phyloP scores from a whole-genome alignment of 2,329 filamentous ascomycete species.

The Penicillium crustosum region DNA sequence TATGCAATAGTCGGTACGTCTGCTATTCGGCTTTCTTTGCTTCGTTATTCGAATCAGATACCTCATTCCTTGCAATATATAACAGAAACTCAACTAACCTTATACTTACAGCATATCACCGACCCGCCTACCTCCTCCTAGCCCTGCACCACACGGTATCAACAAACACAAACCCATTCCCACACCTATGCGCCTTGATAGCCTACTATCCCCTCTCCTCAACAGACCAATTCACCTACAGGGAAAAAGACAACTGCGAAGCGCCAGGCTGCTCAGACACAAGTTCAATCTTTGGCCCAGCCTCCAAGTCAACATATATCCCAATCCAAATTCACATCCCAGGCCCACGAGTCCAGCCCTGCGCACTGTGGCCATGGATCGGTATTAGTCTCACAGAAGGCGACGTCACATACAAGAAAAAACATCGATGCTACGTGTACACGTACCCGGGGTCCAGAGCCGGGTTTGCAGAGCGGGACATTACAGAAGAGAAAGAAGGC shows the following conservation, averaged over 20 bases:
- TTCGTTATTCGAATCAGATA: background rate
- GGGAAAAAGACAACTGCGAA: slow-evolving; percentile 21
- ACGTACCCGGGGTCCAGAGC: slow-evolving; percentile 55
- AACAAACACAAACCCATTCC: slow-evolving; percentile 56
- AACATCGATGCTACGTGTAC: slow-evolving; percentile 43
- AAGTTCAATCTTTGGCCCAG: slow-evolving; percentile 34
- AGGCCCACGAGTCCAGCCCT: slow-evolving; percentile 25
- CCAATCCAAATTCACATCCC: slow-evolving; percentile 59
- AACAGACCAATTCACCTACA: slow-evolving; percentile 10
- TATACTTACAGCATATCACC: slow-evolving; percentile 53
- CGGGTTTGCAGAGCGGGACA: slow-evolving; percentile 67
- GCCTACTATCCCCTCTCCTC: slow-evolving; percentile 55
- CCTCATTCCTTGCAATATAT: background rate
- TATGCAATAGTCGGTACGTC: slow-evolving; percentile 60
- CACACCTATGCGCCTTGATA: slow-evolving; percentile 57
- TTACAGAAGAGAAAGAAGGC: slow-evolving; percentile 56
- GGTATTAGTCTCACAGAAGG: slow-evolving; percentile 25
- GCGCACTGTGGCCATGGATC: slow-evolving; percentile 26
- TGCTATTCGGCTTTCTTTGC: background rate
- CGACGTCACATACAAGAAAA: slow-evolving; percentile 29
- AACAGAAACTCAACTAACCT: background rate
- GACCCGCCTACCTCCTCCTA: slow-evolving; percentile 57
- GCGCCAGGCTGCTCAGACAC: slow-evolving; percentile 33
- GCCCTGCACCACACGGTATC: slow-evolving; percentile 38
- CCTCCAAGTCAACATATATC: slow-evolving; percentile 30